Percentiles rank a stretch among this genome's conserved stretches.
These are phyloP conservation scores for Prunus yedoensis DNA, from an alignment of 331 rosid genomes.

Conservation along the genomic window DNA sequence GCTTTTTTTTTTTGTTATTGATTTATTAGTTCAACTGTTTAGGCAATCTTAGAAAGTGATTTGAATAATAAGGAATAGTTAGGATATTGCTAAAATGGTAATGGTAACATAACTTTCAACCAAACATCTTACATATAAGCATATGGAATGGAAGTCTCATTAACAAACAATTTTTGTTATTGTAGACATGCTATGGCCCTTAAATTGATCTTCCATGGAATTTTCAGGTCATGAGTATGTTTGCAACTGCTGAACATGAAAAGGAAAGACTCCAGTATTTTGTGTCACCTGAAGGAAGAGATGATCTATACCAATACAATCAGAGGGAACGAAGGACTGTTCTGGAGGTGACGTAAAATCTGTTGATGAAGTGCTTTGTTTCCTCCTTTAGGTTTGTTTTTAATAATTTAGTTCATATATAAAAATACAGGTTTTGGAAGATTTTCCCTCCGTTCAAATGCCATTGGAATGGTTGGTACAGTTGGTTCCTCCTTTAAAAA, in stretches of 20 bases:
- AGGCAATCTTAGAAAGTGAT: not conserved
- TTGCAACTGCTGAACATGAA: constrained; percentile 79
- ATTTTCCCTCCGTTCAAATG: constrained; percentile 88
- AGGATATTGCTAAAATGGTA: not conserved
- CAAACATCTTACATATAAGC: not conserved
- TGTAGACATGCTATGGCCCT: not conserved
- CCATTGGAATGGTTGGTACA: constrained; percentile 94
- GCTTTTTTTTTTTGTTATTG: not conserved
- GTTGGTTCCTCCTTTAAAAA: constrained; percentile 83
- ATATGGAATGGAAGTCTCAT: not conserved
- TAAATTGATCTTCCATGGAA: not conserved
- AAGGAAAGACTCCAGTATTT: constrained; percentile 84
- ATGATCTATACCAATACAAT: constrained; percentile 91
- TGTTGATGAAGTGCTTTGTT: constrained; percentile 9
- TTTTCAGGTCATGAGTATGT: constrained; percentile 79
- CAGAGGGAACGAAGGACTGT: constrained; percentile 92
- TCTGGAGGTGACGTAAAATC: constrained; percentile 65
- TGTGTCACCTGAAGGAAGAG: constrained; percentile 94
- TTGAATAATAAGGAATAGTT: not conserved
- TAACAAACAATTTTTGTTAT: not conserved
- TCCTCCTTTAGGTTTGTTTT: not conserved
- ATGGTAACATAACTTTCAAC: too few relatives aligned
- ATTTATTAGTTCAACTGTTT: not conserved
- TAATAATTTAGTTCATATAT: not conserved
- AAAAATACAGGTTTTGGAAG: constrained; percentile 63